phyloP scores from a whole-genome alignment of 441 rosid genomes.

The Arabidopsis hybrid region DNA sequence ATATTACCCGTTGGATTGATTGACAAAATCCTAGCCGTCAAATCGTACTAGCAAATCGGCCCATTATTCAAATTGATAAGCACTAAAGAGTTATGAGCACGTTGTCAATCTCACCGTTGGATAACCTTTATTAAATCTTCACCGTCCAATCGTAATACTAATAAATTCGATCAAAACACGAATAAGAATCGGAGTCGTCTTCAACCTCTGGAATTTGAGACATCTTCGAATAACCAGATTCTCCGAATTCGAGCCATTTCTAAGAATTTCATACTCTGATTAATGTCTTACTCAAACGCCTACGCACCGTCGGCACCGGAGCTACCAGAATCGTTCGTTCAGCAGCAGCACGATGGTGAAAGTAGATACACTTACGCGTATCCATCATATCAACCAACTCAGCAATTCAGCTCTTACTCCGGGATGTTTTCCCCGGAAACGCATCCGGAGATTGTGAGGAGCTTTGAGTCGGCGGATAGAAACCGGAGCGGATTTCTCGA shows the following conservation, averaged over 20 bases:
- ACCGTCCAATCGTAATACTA: background rate
- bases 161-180: background rate
- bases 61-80: background rate
- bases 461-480: conserved; percentile 68
- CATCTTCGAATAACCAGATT: background rate
- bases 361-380: conserved; percentile 22
- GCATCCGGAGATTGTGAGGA: conserved; percentile 55
- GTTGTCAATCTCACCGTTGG: background rate
- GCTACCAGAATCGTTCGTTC: conserved; percentile 45
- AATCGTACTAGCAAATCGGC: background rate
- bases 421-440: conserved; percentile 62
- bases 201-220: conserved; percentile 23
- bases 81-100: background rate
- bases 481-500: conserved; percentile 74
- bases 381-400: conserved; percentile 35
- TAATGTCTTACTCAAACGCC: conserved; percentile 46
- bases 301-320: conserved; percentile 60
- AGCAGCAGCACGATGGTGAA: conserved; percentile 9
- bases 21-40: background rate
- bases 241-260: background rate
- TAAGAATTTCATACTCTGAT: background rate
- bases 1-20: conserved; percentile 4
- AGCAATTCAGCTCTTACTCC: conserved; percentile 21
- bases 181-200: conserved; percentile 25
- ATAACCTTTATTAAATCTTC: background rate